Conservation (phyloP, 139 green algal genomes). For the Ulvella scutata region DNA sequence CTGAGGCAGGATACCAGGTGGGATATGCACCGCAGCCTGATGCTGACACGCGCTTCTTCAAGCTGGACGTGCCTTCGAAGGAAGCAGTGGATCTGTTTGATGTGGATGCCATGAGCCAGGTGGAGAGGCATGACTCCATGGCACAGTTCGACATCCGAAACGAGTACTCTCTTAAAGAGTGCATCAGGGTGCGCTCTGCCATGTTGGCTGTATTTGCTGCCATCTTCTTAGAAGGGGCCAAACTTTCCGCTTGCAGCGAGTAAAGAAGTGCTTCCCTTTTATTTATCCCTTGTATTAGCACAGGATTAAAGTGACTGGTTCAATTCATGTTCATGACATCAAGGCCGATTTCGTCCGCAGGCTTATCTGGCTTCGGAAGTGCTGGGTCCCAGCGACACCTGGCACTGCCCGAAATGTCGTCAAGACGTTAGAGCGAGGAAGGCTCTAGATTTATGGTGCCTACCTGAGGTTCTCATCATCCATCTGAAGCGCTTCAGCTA, state of each 20-base stretch:
- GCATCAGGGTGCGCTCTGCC: background rate
- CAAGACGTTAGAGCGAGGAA: conserved; percentile 48
- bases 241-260: too few species aligned
- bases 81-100: background rate
- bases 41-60: background rate
- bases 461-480: conserved; percentile 84
- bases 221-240: background rate
- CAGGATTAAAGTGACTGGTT: too few species aligned
- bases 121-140: background rate
- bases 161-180: background rate
- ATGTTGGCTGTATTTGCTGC: background rate
- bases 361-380: conserved; percentile 62
- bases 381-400: conserved; percentile 53
- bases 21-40: background rate
- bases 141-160: background rate
- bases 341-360: too few species aligned
- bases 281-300: too few species aligned
- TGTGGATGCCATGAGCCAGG: background rate
- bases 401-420: conserved; percentile 52
- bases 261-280: too few species aligned
- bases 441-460: conserved; percentile 81
- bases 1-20: too few species aligned
- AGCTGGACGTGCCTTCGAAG: background rate
- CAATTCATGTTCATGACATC: too few species aligned
- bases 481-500: conserved; percentile 94